Evolutionary conservation across 2,329 filamentous ascomycete genomes (phyloP).

Genomic region (Gremmenia infestans): DNA sequence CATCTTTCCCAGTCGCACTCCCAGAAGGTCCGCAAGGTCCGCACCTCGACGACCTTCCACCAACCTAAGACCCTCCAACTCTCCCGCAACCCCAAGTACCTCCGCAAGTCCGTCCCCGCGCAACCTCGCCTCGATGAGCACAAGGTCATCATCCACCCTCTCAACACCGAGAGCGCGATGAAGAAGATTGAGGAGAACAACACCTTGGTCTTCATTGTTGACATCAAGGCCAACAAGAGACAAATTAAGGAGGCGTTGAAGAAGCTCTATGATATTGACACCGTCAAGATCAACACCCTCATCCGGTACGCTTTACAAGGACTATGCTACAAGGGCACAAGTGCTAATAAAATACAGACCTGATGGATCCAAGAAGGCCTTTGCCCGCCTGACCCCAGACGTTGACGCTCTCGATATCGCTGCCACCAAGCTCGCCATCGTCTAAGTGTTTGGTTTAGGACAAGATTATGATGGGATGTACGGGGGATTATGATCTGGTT

Average conservation of each 20-base stretch:
- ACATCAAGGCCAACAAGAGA: constrained; percentile 98
- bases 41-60: constrained; percentile 93
- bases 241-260: constrained; percentile 98
- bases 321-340: neutral
- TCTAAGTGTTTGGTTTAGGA: constrained; percentile 60
- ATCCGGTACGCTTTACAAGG: constrained; percentile 65
- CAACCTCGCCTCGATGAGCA: constrained; percentile 90
- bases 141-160: constrained; percentile 95
- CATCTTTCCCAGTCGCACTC: constrained; percentile 51
- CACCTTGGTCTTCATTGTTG: constrained; percentile 96
- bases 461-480: constrained; percentile 29
- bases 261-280: constrained; percentile 99
- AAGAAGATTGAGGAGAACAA: constrained; percentile 99
- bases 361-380: constrained; percentile 98
- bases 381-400: constrained; percentile 89
- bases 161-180: constrained; percentile 99
- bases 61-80: constrained; percentile 93
- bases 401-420: constrained; percentile 99
- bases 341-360: constrained; percentile 51
- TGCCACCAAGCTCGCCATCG: constrained; percentile 96
- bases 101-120: constrained; percentile 89
- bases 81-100: constrained; percentile 90
- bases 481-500: constrained; percentile 22
- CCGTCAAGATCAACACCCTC: constrained; percentile 98
- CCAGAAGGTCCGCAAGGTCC: constrained; percentile 91